Conservation (phyloP, 2,329 filamentous ascomycete genomes). For the Cladorrhinum sp. region DNA sequence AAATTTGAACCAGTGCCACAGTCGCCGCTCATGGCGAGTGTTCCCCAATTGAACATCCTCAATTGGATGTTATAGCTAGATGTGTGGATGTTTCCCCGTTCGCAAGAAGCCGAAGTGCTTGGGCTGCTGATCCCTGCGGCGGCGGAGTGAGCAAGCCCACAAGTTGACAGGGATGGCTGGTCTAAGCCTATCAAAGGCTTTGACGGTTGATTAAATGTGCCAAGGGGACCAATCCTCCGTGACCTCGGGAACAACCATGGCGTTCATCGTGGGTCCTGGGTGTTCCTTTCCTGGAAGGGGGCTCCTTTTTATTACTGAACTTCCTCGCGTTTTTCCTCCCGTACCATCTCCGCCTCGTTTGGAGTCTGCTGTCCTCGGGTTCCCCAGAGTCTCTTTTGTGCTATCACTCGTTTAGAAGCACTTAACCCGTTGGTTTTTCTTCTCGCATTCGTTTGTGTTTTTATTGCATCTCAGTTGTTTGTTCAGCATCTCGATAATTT, state of each 20-base stretch:
- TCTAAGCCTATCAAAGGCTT: slow-evolving; percentile 21
- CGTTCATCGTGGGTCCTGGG: slow-evolving; percentile 16
- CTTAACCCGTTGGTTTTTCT: slow-evolving; percentile 8
- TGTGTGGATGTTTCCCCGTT: slow-evolving; percentile 2
- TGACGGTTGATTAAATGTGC: slow-evolving; percentile 17
- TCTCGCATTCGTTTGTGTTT: slow-evolving; percentile 22
- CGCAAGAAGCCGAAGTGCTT: slow-evolving; percentile 6
- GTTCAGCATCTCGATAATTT: neutral
- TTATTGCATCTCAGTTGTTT: neutral
- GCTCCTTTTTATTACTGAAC: slow-evolving; percentile 18
- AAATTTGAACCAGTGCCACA: slow-evolving; percentile 10
- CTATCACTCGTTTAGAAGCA: slow-evolving; percentile 25
- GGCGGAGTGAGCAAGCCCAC: slow-evolving; percentile 7
- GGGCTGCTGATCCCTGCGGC: slow-evolving; percentile 14
- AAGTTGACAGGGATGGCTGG: slow-evolving; percentile 14
- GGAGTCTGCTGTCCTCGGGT: slow-evolving; percentile 4
- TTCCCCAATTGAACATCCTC: neutral
- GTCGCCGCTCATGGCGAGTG: slow-evolving; percentile 4
- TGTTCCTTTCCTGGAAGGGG: neutral
- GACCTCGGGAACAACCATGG: slow-evolving; percentile 21
- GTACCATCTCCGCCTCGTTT: slow-evolving; percentile 8
- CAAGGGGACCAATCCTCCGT: slow-evolving; percentile 14
- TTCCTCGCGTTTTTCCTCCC: slow-evolving; percentile 17
- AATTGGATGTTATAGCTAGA: neutral
- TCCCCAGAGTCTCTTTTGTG: slow-evolving; percentile 15